Percentiles rank a stretch among this genome's conserved stretches.
These are phyloP conservation scores for Exobasidium rhododendri DNA, from an alignment of 1,284 basidiomycete genomes.

Conservation along the genomic window DNA sequence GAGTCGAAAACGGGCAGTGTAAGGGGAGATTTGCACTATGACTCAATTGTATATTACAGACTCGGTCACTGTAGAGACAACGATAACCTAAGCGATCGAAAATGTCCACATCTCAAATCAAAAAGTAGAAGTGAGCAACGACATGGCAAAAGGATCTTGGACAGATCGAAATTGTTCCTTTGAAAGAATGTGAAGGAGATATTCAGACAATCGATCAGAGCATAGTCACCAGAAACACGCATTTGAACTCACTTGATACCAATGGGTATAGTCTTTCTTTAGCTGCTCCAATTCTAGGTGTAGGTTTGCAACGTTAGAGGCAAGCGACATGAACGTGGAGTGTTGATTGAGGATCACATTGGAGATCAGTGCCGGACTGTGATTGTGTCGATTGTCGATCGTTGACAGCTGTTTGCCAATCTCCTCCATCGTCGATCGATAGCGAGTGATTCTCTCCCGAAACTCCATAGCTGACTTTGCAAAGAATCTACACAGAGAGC, in stretches of 20 bases:
- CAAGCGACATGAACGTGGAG: slow-evolving; percentile 48
- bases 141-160: slow-evolving; percentile 6
- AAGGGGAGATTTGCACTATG: no score
- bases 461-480: slow-evolving; percentile 34
- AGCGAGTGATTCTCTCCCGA: slow-evolving; percentile 37
- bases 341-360: slow-evolving; percentile 50
- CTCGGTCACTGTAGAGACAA: no score
- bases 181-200: slow-evolving; percentile 22
- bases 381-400: slow-evolving; percentile 18
- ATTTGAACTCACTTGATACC: slow-evolving; percentile 46
- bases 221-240: no score
- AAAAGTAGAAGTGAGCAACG: background rate
- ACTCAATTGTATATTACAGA: no score
- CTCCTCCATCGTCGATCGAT: slow-evolving; percentile 47
- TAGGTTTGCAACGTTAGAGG: slow-evolving; percentile 44
- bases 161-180: slow-evolving; percentile 13
- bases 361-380: slow-evolving; percentile 27
- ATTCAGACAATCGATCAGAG: no score
- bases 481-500: slow-evolving; percentile 28
- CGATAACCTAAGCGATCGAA: no score
- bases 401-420: slow-evolving; percentile 43
- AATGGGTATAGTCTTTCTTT: slow-evolving; percentile 48
- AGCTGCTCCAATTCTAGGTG: slow-evolving; percentile 49
- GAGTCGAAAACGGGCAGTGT: background rate
- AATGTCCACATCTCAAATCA: background rate